A percentile compares a stretch with the other conserved stretches of the same genome.
These are phyloP conservation scores for Capsella bursapastoris DNA, from an alignment of 345 rosid genomes.

Conservation along the genomic window DNA sequence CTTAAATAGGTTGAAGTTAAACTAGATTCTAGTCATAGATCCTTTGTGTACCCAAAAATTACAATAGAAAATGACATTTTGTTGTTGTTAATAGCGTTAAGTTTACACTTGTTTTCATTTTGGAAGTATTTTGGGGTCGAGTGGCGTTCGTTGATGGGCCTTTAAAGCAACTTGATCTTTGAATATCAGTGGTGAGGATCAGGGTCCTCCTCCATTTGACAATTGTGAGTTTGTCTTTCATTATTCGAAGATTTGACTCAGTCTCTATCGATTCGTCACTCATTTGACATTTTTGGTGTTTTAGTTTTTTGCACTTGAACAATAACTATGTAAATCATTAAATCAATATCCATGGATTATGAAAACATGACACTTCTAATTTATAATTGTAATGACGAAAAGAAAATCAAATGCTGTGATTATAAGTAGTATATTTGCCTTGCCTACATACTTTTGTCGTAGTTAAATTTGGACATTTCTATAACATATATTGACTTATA, in stretches of 20 bases:
- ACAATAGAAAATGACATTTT: too few species aligned
- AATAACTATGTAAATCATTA: background rate
- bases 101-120: background rate
- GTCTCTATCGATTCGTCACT: slow-evolving; percentile 28
- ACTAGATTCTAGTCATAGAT: too few species aligned
- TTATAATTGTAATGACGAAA: background rate
- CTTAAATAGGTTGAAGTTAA: too few species aligned
- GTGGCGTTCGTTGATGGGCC: slow-evolving; percentile 1
- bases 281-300: slow-evolving; percentile 9
- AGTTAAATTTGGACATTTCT: too few species aligned
- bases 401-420: too few species aligned
- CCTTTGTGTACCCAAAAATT: too few species aligned
- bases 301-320: background rate
- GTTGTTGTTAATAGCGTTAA: background rate
- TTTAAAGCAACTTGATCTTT: background rate
- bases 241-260: slow-evolving; percentile 3
- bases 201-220: slow-evolving; percentile 20
- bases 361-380: background rate
- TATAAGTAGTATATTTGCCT: too few species aligned
- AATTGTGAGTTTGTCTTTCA: background rate
- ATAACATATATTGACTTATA: too few species aligned
- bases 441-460: too few species aligned
- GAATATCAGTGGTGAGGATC: background rate
- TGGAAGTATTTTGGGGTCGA: background rate
- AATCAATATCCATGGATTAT: background rate